Base-by-base conservation (phyloP, 2,329 filamentous ascomycete species). In the Pestalotiopsis sp. region DNA sequence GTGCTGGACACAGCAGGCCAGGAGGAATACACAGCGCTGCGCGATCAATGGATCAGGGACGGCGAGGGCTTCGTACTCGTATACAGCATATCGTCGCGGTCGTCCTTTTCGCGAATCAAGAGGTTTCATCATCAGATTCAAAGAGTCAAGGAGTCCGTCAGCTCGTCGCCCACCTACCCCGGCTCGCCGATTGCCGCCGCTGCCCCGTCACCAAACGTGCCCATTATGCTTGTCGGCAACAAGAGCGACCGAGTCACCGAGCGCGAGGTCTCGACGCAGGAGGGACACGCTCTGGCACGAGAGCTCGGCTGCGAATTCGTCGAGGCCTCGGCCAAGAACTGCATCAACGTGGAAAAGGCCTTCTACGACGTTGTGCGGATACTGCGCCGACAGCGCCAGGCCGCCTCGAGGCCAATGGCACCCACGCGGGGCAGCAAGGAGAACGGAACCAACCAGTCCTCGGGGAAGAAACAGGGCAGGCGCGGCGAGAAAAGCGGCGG, bases 41-140 rank as follows among this genome's bases (percentile, higher is more conserved):
- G 96, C 78, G 96, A 98, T 80, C 96, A 98, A 84, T 98, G 95
- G 95, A 98, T 98, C 80, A 91, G 96, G 75, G 95, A 98, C 78
- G 95, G 96, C 73, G 96, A 99, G 81, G 96, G 96, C 23, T 98
- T 98, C 79, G 93, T 99, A 38, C 87, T 99, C 70, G 96, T 99
- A 73, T 98, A 99, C 86, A 97, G 94, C 85, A 98, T 99, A 82
- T 97, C 96, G 14, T 98, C 95, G 66, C 92, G 96, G 77, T 95
- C 95, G 41, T 98, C 95, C 23, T 98, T 98, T 80, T 91, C 92
- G 68, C 92, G 95, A 79, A 98, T 99, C 85, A 93, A 95, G 82
- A 92, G 93, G 77, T 98, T 98, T 80, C 94, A 98, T 83, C 92
- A 95, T 79, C 96, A 98, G 83, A 98, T 98, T 76, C 95, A 97